Conservation (phyloP, 805 yeast genomes). For the Kodamaea fukazawae region DNA sequence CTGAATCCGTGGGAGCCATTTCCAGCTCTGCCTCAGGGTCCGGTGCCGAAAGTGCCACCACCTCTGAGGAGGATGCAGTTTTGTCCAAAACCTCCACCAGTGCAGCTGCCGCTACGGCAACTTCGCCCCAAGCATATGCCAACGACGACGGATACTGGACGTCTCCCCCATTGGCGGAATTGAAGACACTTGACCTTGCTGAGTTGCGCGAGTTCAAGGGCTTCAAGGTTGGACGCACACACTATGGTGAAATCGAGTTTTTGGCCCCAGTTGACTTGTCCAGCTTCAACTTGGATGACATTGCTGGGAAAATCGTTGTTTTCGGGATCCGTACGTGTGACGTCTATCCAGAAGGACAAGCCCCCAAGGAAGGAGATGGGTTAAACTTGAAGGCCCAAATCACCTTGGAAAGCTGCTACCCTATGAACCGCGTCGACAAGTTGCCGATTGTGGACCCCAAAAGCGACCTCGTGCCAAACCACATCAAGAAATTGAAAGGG, state of each 20-base stretch:
- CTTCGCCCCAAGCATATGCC: slow-evolving; percentile 21
- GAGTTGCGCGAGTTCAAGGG: slow-evolving; percentile 62
- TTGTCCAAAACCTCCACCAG: no score
- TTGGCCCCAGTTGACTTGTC: slow-evolving; percentile 81
- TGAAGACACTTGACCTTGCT: slow-evolving; percentile 56
- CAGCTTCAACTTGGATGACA: slow-evolving; percentile 53
- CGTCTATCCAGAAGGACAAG: slow-evolving; percentile 72
- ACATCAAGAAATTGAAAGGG: slow-evolving; percentile 62
- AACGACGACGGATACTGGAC: slow-evolving; percentile 84
- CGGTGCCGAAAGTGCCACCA: neutral
- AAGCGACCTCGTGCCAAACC: slow-evolving; percentile 67
- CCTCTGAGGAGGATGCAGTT: neutral
- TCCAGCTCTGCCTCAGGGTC: neutral
- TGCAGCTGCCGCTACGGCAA: no score
- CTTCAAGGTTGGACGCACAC: slow-evolving; percentile 75
- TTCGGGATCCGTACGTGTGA: slow-evolving; percentile 60
- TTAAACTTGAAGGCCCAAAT: slow-evolving; percentile 73
- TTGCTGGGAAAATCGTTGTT: slow-evolving; percentile 63
- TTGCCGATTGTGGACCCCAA: slow-evolving; percentile 74
- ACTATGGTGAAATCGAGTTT: slow-evolving; percentile 76
- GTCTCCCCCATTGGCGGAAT: slow-evolving; percentile 67
- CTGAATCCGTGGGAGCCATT: slow-evolving; percentile 1
- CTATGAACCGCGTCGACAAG: slow-evolving; percentile 67
- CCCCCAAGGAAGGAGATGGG: slow-evolving; percentile 71
- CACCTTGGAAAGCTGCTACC: slow-evolving; percentile 77